Base-by-base conservation (phyloP, 495 filamentous ascomycete genomes). In the Hypoxylon fragiforme region DNA sequence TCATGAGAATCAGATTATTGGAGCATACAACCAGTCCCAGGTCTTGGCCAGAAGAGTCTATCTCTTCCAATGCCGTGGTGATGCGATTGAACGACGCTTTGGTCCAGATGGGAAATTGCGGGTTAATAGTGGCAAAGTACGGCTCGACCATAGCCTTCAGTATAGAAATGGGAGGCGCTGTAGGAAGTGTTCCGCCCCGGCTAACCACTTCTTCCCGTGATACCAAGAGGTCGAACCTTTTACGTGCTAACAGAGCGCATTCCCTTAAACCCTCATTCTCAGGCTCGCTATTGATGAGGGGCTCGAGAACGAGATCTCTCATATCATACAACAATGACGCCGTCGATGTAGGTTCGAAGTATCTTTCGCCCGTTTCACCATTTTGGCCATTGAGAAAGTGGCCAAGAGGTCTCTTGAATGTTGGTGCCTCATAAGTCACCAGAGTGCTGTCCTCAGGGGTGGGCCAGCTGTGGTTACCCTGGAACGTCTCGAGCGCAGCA, bases 1-100 rank as follows among this genome's bases (percentile, higher is more conserved):
- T 37, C 36, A 58, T 51, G 18, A 58, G 54, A 9, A 58, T 52
- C 4, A 58, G n/a, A 24, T 58, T 58, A 19, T 58, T 58, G 1
- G 41, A 58, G 38, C 54, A 58, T 8, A 58, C 42, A 1, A 58
- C 31, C 11, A 11, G 15, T 4, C 31, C 54, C 19, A 51, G 37
- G 42, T 58, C 54, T 9, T 52, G 41, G 13, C 43, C 48, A 3
- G 42, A 26, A 9, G 19, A 21, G 1, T 26, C 20, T 16, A 14
- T 19, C 9, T 38, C 35, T 15, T 48, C 35, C 3, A 47, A 21
- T 0, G 40, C 31, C 3, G 41, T 32, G 12, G 12, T 34, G 9
- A 45, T 44, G 20, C 13, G 35, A 14, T 20, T 37, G 28, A 58
- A 58, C 2, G 41, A 46, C 15, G 35, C 19, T 37, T 38, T 58